A percentile compares a stretch with the other conserved stretches of the same genome.
These are phyloP conservation scores for Acrodontium crateriforme DNA, from an alignment of 2,329 filamentous ascomycete genomes.

Conservation along the genomic window DNA sequence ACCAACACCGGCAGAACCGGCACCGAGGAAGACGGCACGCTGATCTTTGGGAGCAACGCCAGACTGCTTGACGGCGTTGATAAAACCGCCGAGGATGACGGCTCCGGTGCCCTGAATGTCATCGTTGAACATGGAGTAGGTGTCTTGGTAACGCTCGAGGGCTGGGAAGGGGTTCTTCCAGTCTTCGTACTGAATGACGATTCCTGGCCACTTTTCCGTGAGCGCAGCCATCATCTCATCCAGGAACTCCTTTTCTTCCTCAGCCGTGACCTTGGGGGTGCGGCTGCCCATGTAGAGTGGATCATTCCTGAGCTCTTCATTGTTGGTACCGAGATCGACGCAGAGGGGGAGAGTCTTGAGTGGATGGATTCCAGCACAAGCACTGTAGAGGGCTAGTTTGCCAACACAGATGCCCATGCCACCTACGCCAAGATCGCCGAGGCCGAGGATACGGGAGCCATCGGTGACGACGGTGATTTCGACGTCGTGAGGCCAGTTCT, in stretches of 20 bases:
- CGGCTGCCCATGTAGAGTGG: slow-evolving; percentile 84
- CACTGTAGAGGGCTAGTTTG: slow-evolving; percentile 89
- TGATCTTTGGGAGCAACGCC: slow-evolving; percentile 79
- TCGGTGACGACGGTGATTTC: slow-evolving; percentile 97
- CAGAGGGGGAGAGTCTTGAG: slow-evolving; percentile 49
- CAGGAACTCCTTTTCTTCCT: slow-evolving; percentile 80
- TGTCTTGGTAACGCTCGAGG: slow-evolving; percentile 74
- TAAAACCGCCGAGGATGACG: slow-evolving; percentile 75
- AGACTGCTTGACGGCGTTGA: slow-evolving; percentile 67
- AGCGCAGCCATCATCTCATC: slow-evolving; percentile 94
- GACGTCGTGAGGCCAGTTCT: slow-evolving; percentile 88
- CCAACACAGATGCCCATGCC: slow-evolving; percentile 97
- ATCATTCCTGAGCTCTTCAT: slow-evolving; percentile 56
- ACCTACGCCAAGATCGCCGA: slow-evolving; percentile 91
- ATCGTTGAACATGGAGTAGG: slow-evolving; percentile 95
- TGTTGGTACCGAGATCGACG: slow-evolving; percentile 49
- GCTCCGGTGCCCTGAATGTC: slow-evolving; percentile 96
- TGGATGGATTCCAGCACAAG: slow-evolving; percentile 86
- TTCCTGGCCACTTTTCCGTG: slow-evolving; percentile 59
- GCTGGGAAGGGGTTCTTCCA: slow-evolving; percentile 97
- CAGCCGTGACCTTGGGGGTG: slow-evolving; percentile 61
- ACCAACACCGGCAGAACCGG: slow-evolving; percentile 88
- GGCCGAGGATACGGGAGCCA: slow-evolving; percentile 79
- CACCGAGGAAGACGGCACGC: slow-evolving; percentile 88
- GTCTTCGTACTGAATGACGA: slow-evolving; percentile 87